Conservation (phyloP, 2,329 filamentous ascomycete species). For the Fusarium anguioides region DNA sequence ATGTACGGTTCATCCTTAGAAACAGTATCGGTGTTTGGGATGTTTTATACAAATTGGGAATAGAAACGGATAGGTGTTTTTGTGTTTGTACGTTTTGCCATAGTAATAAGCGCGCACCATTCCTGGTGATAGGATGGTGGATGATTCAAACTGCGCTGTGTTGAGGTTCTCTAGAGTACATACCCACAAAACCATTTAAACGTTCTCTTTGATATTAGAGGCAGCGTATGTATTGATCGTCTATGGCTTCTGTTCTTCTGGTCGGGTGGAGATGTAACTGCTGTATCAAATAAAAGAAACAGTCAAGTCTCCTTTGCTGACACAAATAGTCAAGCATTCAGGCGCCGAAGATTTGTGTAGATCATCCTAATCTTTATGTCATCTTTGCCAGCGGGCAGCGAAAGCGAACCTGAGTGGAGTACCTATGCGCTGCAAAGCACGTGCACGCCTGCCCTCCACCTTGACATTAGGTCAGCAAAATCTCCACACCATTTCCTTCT, state of each 20-base stretch:
- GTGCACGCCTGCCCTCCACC: conserved; percentile 13
- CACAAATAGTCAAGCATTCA: too few species aligned
- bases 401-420: too few species aligned
- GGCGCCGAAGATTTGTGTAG: too few species aligned
- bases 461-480: conserved; percentile 35
- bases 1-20: conserved; percentile 5
- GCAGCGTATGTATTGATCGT: neutral
- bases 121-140: neutral
- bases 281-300: too few species aligned
- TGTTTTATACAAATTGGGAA: conserved; percentile 16
- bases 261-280: neutral
- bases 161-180: neutral
- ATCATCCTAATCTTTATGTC: too few species aligned
- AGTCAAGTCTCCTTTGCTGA: too few species aligned
- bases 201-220: neutral
- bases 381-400: too few species aligned
- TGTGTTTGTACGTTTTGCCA: conserved; percentile 16
- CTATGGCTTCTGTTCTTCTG: neutral
- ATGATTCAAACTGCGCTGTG: neutral
- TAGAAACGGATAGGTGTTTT: conserved; percentile 38
- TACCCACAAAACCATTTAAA: neutral
- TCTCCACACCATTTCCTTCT: conserved; percentile 37
- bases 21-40: conserved; percentile 30
- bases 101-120: conserved; percentile 25
- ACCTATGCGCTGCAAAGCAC: too few species aligned